Evolutionary conservation across 2,329 filamentous ascomycete species (phyloP), one percentile per base, ranked within the genome.

Genomic region (Botrytis elliptica): DNA sequence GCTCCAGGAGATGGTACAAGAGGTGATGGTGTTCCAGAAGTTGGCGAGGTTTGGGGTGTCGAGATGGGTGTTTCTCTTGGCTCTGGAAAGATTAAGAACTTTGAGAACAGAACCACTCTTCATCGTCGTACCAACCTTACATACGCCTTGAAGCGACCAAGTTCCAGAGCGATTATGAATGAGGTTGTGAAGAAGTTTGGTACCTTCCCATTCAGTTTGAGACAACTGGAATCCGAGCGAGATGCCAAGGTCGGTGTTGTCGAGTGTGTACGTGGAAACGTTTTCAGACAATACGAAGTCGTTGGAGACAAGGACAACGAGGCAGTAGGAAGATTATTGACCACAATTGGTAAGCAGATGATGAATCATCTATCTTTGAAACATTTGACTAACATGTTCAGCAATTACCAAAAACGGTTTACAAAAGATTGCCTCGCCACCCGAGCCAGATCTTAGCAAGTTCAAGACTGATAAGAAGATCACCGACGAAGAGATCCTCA

Each of bases 401-500:
- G 96, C 94, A 75, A 94, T 99, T 83, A 98, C 94, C 81, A 99
- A 99, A 90, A 98, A 98, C 83, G 96, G 96, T 78, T 87, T 99
- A 80, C 94, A 92, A 81, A 93, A 93, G 85, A 86, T 99, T 74
- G 91, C 93, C 79, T 91, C 89, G 40, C 91, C 96, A 49, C 90
- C 93, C 75, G 83, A 91, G 36, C 87, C 92, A 76, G 94, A 98
- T 81, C 83, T 96, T 75, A 89, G 88, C 82, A 94, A 95, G 86
- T 90, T 92, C 87, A 92, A 97, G 89, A 92, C 93, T 49, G 95
- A 98, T 84, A 98, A 98, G 90, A 98, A 98, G 89, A 97, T 99
- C 81, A 92, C 91, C 78, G 95, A 98, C 77, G 94, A 97, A 86
- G 95, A 98, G 85, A 88, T 99, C 78, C 90, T 98, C 79, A 93